Evolutionary conservation across 2,329 filamentous ascomycete species (phyloP).

Genomic region (Talaromyces albobiverticillius): DNA sequence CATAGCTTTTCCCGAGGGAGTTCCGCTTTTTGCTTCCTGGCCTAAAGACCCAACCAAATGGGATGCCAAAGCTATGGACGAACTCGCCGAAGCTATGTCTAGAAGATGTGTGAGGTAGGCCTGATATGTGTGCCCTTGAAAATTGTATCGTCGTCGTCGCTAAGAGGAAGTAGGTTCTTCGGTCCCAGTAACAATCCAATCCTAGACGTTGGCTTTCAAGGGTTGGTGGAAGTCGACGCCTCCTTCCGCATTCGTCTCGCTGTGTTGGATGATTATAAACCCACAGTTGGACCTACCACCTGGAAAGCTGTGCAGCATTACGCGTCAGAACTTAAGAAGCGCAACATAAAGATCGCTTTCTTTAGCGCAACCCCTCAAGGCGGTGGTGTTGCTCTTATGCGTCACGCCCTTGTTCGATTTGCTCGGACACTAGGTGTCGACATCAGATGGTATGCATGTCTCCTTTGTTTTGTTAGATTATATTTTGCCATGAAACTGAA

Average conservation of each 20-base stretch:
- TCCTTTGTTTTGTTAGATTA: background rate
- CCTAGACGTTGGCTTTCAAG: constrained; percentile 63
- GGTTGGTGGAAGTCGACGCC: constrained; percentile 68
- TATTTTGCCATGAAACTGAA: background rate
- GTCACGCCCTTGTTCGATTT: constrained; percentile 73
- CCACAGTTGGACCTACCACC: constrained; percentile 59
- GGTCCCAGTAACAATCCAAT: constrained; percentile 69
- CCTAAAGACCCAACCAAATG: constrained; percentile 27
- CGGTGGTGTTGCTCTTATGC: constrained; percentile 79
- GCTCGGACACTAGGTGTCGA: constrained; percentile 65
- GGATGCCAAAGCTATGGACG: constrained; percentile 64
- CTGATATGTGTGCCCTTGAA: background rate
- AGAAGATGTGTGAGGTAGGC: constrained; percentile 72
- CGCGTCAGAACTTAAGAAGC: constrained; percentile 59
- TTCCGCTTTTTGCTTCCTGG: constrained; percentile 21
- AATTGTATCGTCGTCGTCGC: background rate
- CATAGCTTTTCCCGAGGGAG: constrained; percentile 54
- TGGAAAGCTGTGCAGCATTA: constrained; percentile 66
- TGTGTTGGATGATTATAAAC: constrained; percentile 56
- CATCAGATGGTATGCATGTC: constrained; percentile 64
- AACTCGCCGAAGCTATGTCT: constrained; percentile 78
- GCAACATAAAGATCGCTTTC: constrained; percentile 69
- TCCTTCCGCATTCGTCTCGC: constrained; percentile 63
- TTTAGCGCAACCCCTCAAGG: constrained; percentile 79
- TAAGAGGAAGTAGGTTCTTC: constrained; percentile 55